Percentiles rank a stretch among this genome's conserved stretches.
These are phyloP conservation scores for Mucor velutinosus DNA, from an alignment of 371 early-diverging fungal species.

Conservation along the genomic window DNA sequence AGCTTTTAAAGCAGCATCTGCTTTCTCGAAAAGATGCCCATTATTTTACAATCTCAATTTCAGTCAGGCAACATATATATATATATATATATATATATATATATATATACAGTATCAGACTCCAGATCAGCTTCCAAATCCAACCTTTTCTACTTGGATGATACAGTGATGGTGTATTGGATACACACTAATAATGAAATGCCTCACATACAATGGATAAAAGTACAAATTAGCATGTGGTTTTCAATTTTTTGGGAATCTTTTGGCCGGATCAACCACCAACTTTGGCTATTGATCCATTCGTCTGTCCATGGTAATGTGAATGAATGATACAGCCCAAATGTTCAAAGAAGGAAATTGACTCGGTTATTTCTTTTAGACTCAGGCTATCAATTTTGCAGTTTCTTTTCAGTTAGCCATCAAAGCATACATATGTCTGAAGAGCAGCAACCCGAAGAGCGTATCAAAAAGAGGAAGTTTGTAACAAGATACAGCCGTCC, in stretches of 20 bases:
- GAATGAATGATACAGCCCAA: neutral
- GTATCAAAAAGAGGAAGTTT: neutral
- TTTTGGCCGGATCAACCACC: neutral
- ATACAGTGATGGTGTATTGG: too few relatives aligned
- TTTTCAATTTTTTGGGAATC: neutral
- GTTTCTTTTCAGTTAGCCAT: neutral
- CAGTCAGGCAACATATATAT: too few relatives aligned
- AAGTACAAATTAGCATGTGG: too few relatives aligned
- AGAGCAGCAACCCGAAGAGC: neutral
- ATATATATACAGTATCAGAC: too few relatives aligned
- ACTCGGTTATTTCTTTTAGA: neutral
- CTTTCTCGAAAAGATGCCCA: too few relatives aligned
- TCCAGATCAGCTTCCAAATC: too few relatives aligned
- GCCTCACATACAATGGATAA: neutral
- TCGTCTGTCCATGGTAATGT: neutral
- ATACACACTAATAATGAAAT: too few relatives aligned
- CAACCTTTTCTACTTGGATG: too few relatives aligned
- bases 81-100: too few relatives aligned
- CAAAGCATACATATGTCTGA: neutral
- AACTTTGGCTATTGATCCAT: neutral
- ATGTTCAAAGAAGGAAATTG: neutral
- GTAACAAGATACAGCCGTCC: slow-evolving; percentile 14
- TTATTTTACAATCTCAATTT: too few relatives aligned
- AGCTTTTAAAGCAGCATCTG: too few relatives aligned
- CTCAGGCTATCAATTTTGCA: neutral